phyloP scores from a whole-genome alignment of 192 early-diverging fungal genomes.

The Phlyctochytrium arcticum region DNA sequence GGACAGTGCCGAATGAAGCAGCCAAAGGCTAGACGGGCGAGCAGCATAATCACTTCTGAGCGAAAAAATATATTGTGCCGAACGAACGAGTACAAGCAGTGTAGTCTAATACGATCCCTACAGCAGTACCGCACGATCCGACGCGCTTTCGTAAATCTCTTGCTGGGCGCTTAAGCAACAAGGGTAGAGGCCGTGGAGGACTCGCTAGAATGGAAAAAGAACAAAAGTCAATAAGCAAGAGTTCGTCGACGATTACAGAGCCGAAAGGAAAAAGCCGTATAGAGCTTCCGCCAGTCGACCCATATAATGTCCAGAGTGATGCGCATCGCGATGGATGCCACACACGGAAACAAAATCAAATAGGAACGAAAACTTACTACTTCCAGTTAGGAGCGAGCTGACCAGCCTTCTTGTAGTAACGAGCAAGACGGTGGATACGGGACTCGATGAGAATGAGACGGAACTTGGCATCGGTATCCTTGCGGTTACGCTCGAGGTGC shows the following conservation, averaged over 20 bases:
- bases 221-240: slow-evolving; percentile 3
- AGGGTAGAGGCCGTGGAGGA: slow-evolving; percentile 77
- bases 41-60: too few relatives aligned
- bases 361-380: slow-evolving; percentile 61
- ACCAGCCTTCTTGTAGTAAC: slow-evolving; percentile 98
- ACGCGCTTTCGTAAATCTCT: too few relatives aligned
- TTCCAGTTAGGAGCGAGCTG: slow-evolving; percentile 97
- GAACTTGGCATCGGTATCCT: slow-evolving; percentile 99
- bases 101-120: too few relatives aligned
- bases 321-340: not conserved
- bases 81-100: too few relatives aligned
- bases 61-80: too few relatives aligned
- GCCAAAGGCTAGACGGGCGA: too few relatives aligned
- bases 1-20: too few relatives aligned
- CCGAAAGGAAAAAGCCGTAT: slow-evolving; percentile 7
- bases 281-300: not conserved
- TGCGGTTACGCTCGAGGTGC: slow-evolving; percentile 98
- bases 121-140: too few relatives aligned
- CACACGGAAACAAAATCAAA: not conserved
- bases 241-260: slow-evolving; percentile 28
- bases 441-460: slow-evolving; percentile 97
- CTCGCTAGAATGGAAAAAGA: slow-evolving; percentile 55
- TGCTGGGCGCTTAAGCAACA: slow-evolving; percentile 72
- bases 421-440: slow-evolving; percentile 94
- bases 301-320: not conserved